Conservation (phyloP, 2,329 filamentous ascomycete species). For the Beauveria asiatica region DNA sequence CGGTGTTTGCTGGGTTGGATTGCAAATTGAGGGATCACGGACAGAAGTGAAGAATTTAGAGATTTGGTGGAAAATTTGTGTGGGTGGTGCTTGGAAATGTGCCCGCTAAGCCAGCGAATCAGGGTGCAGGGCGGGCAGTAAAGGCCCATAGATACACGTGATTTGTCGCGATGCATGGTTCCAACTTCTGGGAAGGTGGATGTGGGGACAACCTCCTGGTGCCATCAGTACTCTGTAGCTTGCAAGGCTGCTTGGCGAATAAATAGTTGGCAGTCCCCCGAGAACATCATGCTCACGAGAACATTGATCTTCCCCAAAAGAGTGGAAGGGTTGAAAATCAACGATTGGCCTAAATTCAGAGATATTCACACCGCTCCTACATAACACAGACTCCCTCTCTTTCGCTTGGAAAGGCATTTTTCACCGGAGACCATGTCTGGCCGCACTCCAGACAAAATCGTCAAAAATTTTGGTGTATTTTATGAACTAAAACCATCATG, state of each 20-base stretch:
- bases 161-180: not conserved
- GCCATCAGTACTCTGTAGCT: not conserved
- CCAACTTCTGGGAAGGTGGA: not conserved
- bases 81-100: slow-evolving; percentile 29
- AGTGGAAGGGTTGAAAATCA: no score
- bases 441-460: no score
- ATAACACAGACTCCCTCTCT: no score
- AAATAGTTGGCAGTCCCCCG: no score
- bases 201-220: not conserved
- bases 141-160: slow-evolving; percentile 12
- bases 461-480: not conserved
- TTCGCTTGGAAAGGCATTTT: no score
- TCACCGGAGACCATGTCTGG: no score
- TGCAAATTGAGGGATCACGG: slow-evolving; percentile 25
- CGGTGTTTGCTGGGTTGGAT: slow-evolving; percentile 31
- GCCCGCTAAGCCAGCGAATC: slow-evolving; percentile 32
- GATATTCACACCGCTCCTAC: no score
- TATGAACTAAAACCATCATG: not conserved
- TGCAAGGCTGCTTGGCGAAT: no score
- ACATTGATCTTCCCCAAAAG: no score
- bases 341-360: no score
- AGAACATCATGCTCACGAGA: no score
- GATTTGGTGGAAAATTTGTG: slow-evolving; percentile 35
- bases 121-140: slow-evolving; percentile 14
- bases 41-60: slow-evolving; percentile 30